Evolutionary conservation across 2,329 filamentous ascomycete species (phyloP), one percentile per base, ranked within the genome.

Genomic region (Penicillium sp.): DNA sequence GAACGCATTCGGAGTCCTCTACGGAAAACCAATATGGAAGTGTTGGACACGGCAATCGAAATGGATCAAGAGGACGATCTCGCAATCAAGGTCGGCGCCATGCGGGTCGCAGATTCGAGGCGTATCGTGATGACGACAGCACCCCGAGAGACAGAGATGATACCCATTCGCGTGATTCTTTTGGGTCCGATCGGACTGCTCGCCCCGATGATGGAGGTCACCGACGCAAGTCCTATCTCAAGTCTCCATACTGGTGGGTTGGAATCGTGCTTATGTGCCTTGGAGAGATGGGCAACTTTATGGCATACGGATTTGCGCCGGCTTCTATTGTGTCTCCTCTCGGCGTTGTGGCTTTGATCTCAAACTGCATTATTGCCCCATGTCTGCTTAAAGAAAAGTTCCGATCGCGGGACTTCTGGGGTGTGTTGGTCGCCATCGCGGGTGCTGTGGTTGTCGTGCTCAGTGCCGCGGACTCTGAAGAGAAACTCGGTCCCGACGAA

Each of bases 261-360:
- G 93, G 93, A 16, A 91, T 97, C 56, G 79, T 94, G 13, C 77
- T 98, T 49, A 98, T 98, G 81, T 89, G 85, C 0, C 73, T 95
- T 20, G 93, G 93, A 47, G 93, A 98, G 72, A 85, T 87, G 64
- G 93, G 93, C 42, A 98, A 98, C 67, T 98, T 98, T 64, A 74
- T 98, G 53, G 93, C 93, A 0, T 98, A 98, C 63, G 93, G 93
- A 20, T 98, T 98, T 66, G 93, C 93, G 24, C 93, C 93, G 3
- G 93, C 93, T 6, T 97, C 93, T 11, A 96, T 98, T 60, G 93
- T 98, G 34, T 96, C 90, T 27, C 93, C 93, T 0, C 76, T 98
- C 5, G 93, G 93, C 8, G 93, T 98, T n/a, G 93, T 98, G 10
- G 93, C 93, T 2, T 75, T 98, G 52, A 84, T 98, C 37, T 95